Base-by-base conservation (phyloP, 2,329 filamentous ascomycete species). In the Ophiostoma perfectum region DNA sequence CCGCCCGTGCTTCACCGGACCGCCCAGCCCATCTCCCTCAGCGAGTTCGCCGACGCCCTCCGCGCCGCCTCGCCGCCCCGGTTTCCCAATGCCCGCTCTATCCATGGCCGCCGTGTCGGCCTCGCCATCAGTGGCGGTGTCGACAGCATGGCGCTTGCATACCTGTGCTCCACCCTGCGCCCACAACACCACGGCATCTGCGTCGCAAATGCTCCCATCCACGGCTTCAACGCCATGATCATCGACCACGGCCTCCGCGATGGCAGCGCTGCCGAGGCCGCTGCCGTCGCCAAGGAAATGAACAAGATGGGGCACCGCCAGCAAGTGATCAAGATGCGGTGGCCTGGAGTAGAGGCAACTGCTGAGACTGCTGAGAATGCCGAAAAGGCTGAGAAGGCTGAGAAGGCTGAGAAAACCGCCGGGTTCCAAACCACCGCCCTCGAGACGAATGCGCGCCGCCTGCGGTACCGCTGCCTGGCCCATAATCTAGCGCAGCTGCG, bases 131-230 rank as follows among this genome's bases (percentile, higher is more conserved):
- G 93, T 75, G 95, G 95, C 38, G 95, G 95, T 7, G 91, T 95
- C 52, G 95, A 99, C 78, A 98, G 94, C n/a, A 99, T 98, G 93
- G 94, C 94, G 41, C 82, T 99, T 70, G 92, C 93, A 68, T 88
- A 82, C 70, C 83, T 98, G 47, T 91, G 90, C 75, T 14, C 65
- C 9, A 16, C 12, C 5, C n/a, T 64, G 63, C 39, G 11, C 12
- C 18, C 41, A 12, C 39, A n/a, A 11, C 5, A n/a, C 5, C 45
- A 49, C 74, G 74, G 4, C 70, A 72, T 38, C 74, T 81, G 71
- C 78, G 72, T 86, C 39, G 79, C 78, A 45, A 83, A 83, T 73
- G 81, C 82, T 70, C 78, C 80, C 14, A 74, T 81, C 49, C 52
- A 67, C 39, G 73, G 74, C 52, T 82, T 83, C 69, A 73, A 77